These are phyloP conservation scores for Macadamia integrifolia DNA, from an alignment of 164 flowering plant species.

Conservation along the genomic window DNA sequence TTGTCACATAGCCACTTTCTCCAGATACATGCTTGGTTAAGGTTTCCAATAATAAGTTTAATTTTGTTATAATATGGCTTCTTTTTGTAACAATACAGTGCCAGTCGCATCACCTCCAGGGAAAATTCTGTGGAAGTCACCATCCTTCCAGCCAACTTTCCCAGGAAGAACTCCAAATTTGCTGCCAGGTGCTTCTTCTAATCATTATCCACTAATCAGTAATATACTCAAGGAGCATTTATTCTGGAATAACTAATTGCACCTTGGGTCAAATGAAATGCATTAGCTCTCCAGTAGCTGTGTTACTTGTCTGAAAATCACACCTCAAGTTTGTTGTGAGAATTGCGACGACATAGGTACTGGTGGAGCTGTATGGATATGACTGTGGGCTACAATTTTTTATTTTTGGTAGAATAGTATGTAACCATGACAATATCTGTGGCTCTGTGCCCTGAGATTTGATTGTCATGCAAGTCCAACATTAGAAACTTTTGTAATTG, in stretches of 20 bases:
- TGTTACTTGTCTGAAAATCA: too few species aligned
- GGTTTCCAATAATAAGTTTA: slow-evolving; percentile 1
- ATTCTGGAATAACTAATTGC: background rate
- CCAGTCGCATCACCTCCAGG: slow-evolving; percentile 23
- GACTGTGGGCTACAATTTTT: background rate
- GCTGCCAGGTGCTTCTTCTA: slow-evolving; percentile 25
- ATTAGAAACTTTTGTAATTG: slow-evolving; percentile 4
- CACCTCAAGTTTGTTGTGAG: background rate
- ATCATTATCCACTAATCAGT: background rate
- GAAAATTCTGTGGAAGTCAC: slow-evolving; percentile 15
- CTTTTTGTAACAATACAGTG: slow-evolving; percentile 12
- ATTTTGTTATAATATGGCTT: background rate
- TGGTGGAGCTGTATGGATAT: background rate
- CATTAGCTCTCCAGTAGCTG: background rate
- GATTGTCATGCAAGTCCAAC: background rate
- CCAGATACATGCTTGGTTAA: slow-evolving; percentile 16
- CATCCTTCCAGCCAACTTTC: slow-evolving; percentile 18
- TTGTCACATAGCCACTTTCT: slow-evolving; percentile 19
- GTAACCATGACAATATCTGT: too few species aligned
- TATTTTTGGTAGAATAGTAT: too few species aligned
- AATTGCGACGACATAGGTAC: background rate
- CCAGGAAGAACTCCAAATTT: slow-evolving; percentile 20
- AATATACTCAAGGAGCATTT: background rate
- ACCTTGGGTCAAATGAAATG: background rate
- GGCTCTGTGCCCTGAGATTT: background rate